Evolutionary conservation across 306 rosid genomes (phyloP), one percentile per base, ranked within the genome.

Genomic region (Prunus fruticosa): DNA sequence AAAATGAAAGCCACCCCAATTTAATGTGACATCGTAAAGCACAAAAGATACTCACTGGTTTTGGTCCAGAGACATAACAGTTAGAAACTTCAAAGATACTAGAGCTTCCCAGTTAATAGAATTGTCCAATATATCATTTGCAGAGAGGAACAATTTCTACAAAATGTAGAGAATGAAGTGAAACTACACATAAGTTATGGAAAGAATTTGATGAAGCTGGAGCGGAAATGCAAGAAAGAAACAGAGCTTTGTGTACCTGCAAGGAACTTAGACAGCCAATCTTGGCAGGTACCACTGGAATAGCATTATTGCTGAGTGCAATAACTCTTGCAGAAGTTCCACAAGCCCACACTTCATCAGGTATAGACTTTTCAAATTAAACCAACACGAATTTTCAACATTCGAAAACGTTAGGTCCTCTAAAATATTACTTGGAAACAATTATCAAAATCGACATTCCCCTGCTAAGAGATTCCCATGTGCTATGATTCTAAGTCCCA

Each of bases 291-390:
- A 95, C 66, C 34, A 75, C 81, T 83, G 25, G 83, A 65, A 95
- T 82, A 50, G 67, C 76, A 83, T 95, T 95, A 76, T 80, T 85
- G 81, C 80, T 84, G 79, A 90, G 85, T 84, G 89, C 92, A 78
- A 89, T 82, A 78, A 90, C 83, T 87, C 97, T 89, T 57, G 84
- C 91, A 70, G 88, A 81, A 82, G 83, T 47, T 74, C 85, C 91
- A 85, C 74, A 85, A 76, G 80, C 76, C 98, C 97, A 95, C 71
- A 92, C 95, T 86, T 90, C 95, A 69, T 84, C 84, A 27, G 97
- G 98, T 71, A 95, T 80, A 74, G 68, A 93, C 98, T 95, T 79
- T 18, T 49, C 81, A 67, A 82, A 80, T 77, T 47, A 46, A 63
- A 85, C 43, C 50, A 60, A 67, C 23, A 75, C n/a, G 34, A 65